phyloP scores from a whole-genome alignment of 352 stramenopile species.

The Phytophthora constricta region DNA sequence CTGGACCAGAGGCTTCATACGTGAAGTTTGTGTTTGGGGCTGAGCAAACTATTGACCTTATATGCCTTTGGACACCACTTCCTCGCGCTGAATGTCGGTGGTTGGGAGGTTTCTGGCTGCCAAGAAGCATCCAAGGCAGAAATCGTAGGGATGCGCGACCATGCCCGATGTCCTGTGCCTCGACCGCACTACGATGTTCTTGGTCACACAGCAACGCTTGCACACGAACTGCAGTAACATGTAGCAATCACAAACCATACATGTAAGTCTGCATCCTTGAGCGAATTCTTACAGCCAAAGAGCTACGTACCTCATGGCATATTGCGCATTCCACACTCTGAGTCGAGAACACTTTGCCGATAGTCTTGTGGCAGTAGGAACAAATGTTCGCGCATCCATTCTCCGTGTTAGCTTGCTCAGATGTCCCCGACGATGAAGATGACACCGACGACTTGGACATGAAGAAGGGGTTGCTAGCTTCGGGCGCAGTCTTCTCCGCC shows the following conservation, averaged over 20 bases:
- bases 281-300: neutral
- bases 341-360: constrained; percentile 25
- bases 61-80: constrained; percentile 32
- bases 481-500: constrained; percentile 4
- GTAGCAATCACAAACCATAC: constrained; percentile 8
- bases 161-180: constrained; percentile 19
- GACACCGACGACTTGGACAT: constrained; percentile 31
- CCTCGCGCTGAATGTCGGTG: constrained; percentile 38
- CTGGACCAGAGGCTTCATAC: neutral
- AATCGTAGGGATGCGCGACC: constrained; percentile 32
- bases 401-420: constrained; percentile 5
- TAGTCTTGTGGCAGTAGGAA: constrained; percentile 23
- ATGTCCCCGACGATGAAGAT: constrained; percentile 12
- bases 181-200: constrained; percentile 30
- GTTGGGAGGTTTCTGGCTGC: constrained; percentile 32
- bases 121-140: constrained; percentile 51
- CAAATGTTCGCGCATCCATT: constrained; percentile 9
- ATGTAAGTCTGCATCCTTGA: neutral
- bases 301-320: constrained; percentile 25
- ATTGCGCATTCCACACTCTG: constrained; percentile 26
- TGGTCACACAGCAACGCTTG: constrained; percentile 32
- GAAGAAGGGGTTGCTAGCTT: constrained; percentile 13
- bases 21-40: too few relatives aligned
- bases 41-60: too few relatives aligned
- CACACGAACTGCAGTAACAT: constrained; percentile 25